These are phyloP conservation scores for Tuber umbilicatum DNA, from an alignment of 495 filamentous ascomycete species.

Conservation along the genomic window DNA sequence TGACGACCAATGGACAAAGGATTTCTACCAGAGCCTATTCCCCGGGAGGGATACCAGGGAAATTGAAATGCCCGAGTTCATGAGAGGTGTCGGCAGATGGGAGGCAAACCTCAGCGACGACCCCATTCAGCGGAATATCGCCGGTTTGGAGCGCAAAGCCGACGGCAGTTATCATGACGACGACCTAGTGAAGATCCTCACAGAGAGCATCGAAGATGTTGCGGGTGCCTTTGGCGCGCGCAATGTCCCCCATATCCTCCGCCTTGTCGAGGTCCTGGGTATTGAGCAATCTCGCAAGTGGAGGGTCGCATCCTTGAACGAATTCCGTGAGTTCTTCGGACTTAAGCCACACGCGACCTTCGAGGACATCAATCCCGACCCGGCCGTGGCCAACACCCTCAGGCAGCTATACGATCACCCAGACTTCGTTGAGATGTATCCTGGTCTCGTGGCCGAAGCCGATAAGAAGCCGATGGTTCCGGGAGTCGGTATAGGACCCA, in stretches of 20 bases:
- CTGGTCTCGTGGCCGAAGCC: constrained; percentile 74
- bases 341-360: constrained; percentile 69
- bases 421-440: constrained; percentile 75
- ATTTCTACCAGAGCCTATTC: constrained; percentile 59
- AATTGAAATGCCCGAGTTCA: constrained; percentile 53
- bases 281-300: constrained; percentile 78
- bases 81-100: constrained; percentile 56
- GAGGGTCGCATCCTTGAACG: constrained; percentile 78
- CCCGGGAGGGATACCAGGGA: constrained; percentile 51
- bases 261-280: constrained; percentile 72
- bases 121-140: constrained; percentile 59
- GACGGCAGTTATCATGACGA: constrained; percentile 61
- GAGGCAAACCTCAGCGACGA: constrained; percentile 54
- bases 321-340: constrained; percentile 76
- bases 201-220: constrained; percentile 58
- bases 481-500: constrained; percentile 72
- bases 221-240: constrained; percentile 63
- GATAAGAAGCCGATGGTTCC: constrained; percentile 66
- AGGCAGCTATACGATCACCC: constrained; percentile 71
- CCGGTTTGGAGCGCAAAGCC: constrained; percentile 52
- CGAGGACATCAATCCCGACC: constrained; percentile 77
- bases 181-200: constrained; percentile 61
- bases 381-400: constrained; percentile 63
- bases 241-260: constrained; percentile 66
- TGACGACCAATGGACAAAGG: constrained; percentile 69